Percentiles rank a stretch among this genome's conserved stretches.
Conservation (phyloP, 192 early-diverging fungal genomes). For the Ambispora gerdemannii region DNA sequence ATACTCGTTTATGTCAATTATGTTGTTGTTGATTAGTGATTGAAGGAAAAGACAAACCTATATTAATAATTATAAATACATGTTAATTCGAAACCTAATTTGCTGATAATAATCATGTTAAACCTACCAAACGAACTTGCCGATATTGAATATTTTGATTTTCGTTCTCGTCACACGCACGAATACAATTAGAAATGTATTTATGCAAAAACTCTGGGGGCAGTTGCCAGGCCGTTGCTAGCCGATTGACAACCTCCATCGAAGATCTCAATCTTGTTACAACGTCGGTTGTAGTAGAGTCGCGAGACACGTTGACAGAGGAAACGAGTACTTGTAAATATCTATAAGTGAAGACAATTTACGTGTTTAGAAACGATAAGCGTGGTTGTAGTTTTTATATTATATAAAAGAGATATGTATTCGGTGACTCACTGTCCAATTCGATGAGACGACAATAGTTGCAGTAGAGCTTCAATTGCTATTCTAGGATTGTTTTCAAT, state of each 20-base stretch:
- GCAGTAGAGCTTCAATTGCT: conserved; percentile 36
- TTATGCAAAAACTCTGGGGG: conserved; percentile 31
- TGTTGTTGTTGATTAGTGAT: conserved; percentile 28
- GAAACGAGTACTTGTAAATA: conserved; percentile 17
- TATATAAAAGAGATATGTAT: no score
- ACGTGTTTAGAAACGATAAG: not conserved
- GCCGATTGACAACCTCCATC: conserved; percentile 34
- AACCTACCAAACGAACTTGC: conserved; percentile 37
- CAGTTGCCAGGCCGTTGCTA: conserved; percentile 5
- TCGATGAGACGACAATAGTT: conserved; percentile 30
- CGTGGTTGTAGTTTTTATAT: no score
- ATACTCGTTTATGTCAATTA: conserved; percentile 30
- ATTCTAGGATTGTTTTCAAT: conserved; percentile 48
- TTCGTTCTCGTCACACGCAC: conserved; percentile 30
- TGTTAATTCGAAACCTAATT: not conserved
- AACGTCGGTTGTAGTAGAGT: conserved; percentile 14
- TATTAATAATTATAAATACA: not conserved
- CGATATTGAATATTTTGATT: conserved; percentile 31
- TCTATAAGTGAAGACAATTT: conserved; percentile 10
- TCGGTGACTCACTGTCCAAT: conserved; percentile 39
- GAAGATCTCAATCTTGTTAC: conserved; percentile 23
- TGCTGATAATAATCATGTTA: not conserved
- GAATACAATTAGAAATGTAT: conserved; percentile 34
- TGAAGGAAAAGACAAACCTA: conserved; percentile 37
- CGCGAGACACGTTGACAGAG: not conserved